A percentile compares a stretch with the other conserved stretches of the same genome.
These are phyloP conservation scores for Hippophae gyantsensis DNA, from an alignment of 306 rosid species.

Conservation along the genomic window DNA sequence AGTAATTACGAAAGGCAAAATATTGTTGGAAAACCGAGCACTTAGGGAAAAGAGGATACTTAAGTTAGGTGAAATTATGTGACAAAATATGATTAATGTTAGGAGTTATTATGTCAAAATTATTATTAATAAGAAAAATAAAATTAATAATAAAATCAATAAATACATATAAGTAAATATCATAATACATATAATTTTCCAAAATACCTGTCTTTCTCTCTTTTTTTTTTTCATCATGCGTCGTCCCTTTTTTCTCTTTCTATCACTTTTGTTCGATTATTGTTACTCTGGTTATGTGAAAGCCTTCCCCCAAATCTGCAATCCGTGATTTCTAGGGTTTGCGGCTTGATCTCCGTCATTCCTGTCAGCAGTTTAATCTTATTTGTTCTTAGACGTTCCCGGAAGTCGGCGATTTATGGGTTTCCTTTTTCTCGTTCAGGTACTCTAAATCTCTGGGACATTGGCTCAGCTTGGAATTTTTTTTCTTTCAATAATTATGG, in stretches of 20 bases:
- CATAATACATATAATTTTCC: too few relatives aligned
- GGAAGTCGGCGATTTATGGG: neutral
- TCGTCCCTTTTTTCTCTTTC: neutral
- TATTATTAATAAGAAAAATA: too few relatives aligned
- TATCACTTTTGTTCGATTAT: neutral
- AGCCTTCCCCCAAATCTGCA: conserved; percentile 25
- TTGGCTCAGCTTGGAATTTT: conserved; percentile 23
- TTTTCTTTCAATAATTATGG: neutral
- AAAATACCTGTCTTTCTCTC: too few relatives aligned
- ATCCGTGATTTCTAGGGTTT: conserved; percentile 58
- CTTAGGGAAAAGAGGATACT: too few relatives aligned
- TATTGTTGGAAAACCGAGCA: too few relatives aligned
- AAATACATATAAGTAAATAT: too few relatives aligned
- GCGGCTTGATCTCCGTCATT: conserved; percentile 18
- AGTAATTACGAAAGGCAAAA: too few relatives aligned
- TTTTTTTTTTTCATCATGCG: too few relatives aligned
- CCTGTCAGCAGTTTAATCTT: conserved; percentile 10
- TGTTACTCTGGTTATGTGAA: neutral
- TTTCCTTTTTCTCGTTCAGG: neutral
- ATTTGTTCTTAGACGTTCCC: neutral
- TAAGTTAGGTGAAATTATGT: too few relatives aligned
- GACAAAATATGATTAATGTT: too few relatives aligned
- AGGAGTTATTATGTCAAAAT: too few relatives aligned
- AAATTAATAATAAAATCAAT: too few relatives aligned
- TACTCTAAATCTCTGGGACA: conserved; percentile 17